phyloP scores from a whole-genome alignment of 495 filamentous ascomycete genomes.

The Diplogelasinospora grovesii region DNA sequence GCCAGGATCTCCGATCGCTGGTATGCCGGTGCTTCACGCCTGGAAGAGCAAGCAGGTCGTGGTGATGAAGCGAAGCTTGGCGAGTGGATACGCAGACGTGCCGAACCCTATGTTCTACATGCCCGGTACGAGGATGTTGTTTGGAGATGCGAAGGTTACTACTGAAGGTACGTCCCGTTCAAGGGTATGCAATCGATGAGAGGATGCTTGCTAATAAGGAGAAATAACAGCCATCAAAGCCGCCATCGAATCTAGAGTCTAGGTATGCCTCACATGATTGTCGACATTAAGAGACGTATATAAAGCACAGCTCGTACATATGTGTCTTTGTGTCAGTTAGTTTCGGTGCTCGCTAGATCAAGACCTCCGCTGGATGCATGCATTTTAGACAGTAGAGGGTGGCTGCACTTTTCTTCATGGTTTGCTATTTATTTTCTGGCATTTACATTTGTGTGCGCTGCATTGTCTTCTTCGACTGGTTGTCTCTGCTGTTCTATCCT shows the following conservation, averaged over 20 bases:
- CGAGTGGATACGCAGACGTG: slow-evolving; percentile 65
- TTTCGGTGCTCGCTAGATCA: slow-evolving; percentile 6
- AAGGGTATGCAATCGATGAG: background rate
- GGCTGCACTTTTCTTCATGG: too few relatives aligned
- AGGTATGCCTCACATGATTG: too few relatives aligned
- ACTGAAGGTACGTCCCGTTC: slow-evolving; percentile 55
- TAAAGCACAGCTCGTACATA: slow-evolving; percentile 11
- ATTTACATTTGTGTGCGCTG: too few relatives aligned
- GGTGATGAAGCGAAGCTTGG: slow-evolving; percentile 80
- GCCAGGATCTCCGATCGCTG: slow-evolving; percentile 68
- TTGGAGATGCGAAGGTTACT: slow-evolving; percentile 73
- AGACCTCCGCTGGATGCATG: too few relatives aligned
- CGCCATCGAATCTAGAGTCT: slow-evolving; percentile 39
- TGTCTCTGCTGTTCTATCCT: too few relatives aligned
- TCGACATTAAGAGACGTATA: slow-evolving; percentile 11
- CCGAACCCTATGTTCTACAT: slow-evolving; percentile 70
- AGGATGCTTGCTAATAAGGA: slow-evolving; percentile 1
- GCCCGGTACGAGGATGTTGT: slow-evolving; percentile 76
- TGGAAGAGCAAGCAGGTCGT: slow-evolving; percentile 88
- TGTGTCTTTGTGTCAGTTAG: background rate
- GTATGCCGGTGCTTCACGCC: slow-evolving; percentile 79
- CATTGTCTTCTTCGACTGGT: too few relatives aligned
- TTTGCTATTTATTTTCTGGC: too few relatives aligned
- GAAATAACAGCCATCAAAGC: slow-evolving; percentile 42
- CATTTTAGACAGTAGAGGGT: too few relatives aligned